Evolutionary conservation across 1,284 basidiomycete species (phyloP), one percentile per base, ranked within the genome.

Genomic region (Hypsizygus ulmarius): DNA sequence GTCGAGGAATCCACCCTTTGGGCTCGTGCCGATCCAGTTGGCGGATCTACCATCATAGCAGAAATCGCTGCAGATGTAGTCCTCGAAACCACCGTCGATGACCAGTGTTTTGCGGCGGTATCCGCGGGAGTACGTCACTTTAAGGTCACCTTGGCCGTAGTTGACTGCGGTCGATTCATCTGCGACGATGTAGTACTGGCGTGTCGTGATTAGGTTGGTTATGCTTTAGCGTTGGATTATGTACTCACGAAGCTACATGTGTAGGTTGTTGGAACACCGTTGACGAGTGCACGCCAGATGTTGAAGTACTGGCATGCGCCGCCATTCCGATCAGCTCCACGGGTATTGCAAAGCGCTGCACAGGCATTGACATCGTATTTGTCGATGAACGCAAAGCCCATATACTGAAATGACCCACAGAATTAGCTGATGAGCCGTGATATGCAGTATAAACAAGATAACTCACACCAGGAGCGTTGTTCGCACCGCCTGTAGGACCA

Each of bases 231-330:
- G 29, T 15, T 14, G 19, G 36, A 50, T 5, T 45, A 42, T 15
- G n/a, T 2, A 58, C 67, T 43, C 40, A 72, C 71, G 65, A 73
- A 67, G 52, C 66, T 67, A 61, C 71, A 74, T 21, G 67, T 68
- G 57, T 73, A 71, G 0, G 71, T 71, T 1, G 69, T 71, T 1
- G 71, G 71, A 12, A 55, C 48, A 12, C 71, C 71, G 40, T 68
- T 58, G 1, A 72, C 68, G 19, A 73, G 60, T 10, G 71, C 71
- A 39, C 70, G 69, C 72, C 71, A 74, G 59, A 74, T 73, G 51
- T 74, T 74, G 59, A 74, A 72, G 62, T 65, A 73, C 40, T 67
- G 64, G 57, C 72, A 74, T 8, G 65, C 63, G 35, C 71, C 72
- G 16, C 71, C 69, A 11, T 51, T 51, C 10, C 59, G 46, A 42